These are phyloP conservation scores for Seiridium unicorne DNA, from an alignment of 2,329 filamentous ascomycete species.

Conservation along the genomic window DNA sequence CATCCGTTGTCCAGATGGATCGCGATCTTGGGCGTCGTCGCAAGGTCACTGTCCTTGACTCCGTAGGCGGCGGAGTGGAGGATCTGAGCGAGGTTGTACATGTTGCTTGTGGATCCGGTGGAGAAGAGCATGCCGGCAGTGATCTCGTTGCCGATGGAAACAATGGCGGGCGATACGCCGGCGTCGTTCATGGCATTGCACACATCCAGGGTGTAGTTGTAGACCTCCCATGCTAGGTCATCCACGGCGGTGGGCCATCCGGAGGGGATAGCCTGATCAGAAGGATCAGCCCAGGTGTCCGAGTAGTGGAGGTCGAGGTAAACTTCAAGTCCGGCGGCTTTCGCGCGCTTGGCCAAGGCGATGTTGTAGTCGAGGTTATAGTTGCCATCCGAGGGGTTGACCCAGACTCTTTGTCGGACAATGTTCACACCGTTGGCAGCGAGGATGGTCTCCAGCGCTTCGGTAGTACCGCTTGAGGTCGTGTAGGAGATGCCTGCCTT, in stretches of 20 bases:
- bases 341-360: constrained; percentile 62
- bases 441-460: constrained; percentile 63
- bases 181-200: constrained; percentile 59
- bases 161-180: constrained; percentile 56
- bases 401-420: constrained; percentile 70
- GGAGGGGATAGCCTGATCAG: constrained; percentile 58
- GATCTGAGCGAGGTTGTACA: constrained; percentile 60
- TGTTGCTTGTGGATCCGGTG: constrained; percentile 52
- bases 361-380: constrained; percentile 73
- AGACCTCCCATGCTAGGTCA: constrained; percentile 58
- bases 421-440: constrained; percentile 63
- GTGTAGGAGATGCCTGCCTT: constrained; percentile 60
- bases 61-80: constrained; percentile 64
- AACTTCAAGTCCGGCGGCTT: constrained; percentile 59
- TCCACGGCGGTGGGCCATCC: constrained; percentile 63
- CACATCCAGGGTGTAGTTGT: constrained; percentile 66
- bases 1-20: constrained; percentile 76
- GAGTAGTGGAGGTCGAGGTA: constrained; percentile 65
- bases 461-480: constrained; percentile 46
- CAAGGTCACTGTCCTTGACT: constrained; percentile 60
- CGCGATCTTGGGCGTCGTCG: constrained; percentile 64
- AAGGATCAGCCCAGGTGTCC: constrained; percentile 71
- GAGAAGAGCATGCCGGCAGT: constrained; percentile 66
- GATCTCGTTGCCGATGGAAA: constrained; percentile 76
- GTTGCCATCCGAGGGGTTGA: constrained; percentile 61